These are phyloP conservation scores for Pseudonitzschia pungens DNA, from an alignment of 108 stramenopile species.

Conservation along the genomic window DNA sequence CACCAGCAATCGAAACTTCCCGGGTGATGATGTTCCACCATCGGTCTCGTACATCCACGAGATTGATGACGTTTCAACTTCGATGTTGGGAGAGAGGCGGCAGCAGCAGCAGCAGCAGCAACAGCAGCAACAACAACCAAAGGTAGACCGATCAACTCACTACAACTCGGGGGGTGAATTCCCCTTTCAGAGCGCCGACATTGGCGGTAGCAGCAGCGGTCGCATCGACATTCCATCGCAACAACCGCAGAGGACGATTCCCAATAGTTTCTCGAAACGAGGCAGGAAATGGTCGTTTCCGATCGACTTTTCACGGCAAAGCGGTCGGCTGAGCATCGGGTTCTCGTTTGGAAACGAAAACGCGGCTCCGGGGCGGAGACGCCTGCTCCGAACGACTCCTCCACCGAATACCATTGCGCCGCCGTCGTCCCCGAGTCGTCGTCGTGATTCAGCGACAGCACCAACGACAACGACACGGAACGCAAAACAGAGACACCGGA, in stretches of 20 bases:
- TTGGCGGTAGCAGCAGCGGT: neutral
- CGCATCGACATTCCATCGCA: neutral
- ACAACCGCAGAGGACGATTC: neutral
- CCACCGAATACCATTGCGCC: neutral
- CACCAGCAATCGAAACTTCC: too few relatives aligned
- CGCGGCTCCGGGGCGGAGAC: neutral
- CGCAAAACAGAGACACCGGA: neutral
- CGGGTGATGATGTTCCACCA: neutral
- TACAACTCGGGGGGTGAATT: neutral
- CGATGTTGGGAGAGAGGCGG: neutral
- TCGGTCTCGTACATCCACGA: neutral
- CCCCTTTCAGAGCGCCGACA: neutral
- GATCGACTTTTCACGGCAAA: slow-evolving; percentile 9
- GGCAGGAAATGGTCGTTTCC: slow-evolving; percentile 6
- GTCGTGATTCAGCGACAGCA: neutral
- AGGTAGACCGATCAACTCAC: neutral
- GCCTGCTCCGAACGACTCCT: neutral
- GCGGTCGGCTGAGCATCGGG: slow-evolving; percentile 3
- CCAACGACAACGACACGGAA: neutral
- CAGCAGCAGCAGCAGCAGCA: neutral
- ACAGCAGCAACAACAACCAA: neutral
- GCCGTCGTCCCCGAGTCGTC: neutral
- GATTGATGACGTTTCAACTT: neutral
- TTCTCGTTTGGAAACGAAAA: neutral
- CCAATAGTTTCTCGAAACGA: neutral